These are phyloP conservation scores for Brachypodium distachyon DNA, from an alignment of 202 grass and related monocot genomes.

Conservation along the genomic window DNA sequence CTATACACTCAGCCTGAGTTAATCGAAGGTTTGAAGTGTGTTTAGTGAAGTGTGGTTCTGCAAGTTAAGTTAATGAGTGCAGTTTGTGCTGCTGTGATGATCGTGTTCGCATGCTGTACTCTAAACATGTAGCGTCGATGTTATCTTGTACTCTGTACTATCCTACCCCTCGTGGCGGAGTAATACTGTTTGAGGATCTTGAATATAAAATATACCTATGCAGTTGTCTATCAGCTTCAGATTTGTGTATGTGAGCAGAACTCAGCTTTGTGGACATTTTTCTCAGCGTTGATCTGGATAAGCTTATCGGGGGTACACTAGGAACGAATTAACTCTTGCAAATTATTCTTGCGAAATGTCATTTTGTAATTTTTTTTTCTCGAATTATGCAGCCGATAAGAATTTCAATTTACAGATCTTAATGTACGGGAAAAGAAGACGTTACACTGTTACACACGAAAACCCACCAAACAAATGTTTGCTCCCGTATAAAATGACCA, in stretches of 20 bases:
- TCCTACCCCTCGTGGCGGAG: background rate
- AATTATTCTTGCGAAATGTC: too few species aligned
- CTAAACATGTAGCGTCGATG: background rate
- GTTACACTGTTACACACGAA: background rate
- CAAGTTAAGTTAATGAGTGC: conserved; percentile 2
- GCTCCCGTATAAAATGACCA: background rate
- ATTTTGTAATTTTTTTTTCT: background rate
- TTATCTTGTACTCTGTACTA: conserved; percentile 11
- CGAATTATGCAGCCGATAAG: background rate
- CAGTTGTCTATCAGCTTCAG: too few species aligned
- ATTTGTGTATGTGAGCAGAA: background rate
- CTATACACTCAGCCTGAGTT: conserved; percentile 34
- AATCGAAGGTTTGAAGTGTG: conserved; percentile 32
- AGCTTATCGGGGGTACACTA: background rate
- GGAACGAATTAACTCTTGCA: too few species aligned
- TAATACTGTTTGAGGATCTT: too few species aligned
- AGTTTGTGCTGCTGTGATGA: conserved; percentile 20
- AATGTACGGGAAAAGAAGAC: background rate
- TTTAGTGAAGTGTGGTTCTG: conserved; percentile 1
- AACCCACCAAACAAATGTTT: background rate
- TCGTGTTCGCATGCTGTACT: background rate
- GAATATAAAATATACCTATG: too few species aligned
- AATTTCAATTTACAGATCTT: background rate
- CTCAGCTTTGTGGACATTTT: background rate
- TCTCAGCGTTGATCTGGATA: background rate